phyloP scores from a whole-genome alignment of 805 yeast species.

The Saccharomycopsis fodiens region DNA sequence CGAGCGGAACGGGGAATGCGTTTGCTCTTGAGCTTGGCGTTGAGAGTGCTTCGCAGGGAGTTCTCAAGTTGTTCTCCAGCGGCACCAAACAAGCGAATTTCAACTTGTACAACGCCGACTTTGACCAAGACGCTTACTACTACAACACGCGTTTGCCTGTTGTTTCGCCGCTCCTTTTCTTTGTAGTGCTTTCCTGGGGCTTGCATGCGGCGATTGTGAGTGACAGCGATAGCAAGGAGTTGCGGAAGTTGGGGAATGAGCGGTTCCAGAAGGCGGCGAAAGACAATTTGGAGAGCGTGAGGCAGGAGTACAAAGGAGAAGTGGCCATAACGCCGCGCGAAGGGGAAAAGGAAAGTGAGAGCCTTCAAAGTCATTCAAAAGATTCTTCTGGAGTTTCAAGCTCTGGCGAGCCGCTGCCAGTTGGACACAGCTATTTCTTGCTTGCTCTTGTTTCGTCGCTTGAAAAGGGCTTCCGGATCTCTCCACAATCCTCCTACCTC shows the following conservation, averaged over 20 bases:
- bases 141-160: conserved; percentile 22
- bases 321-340: conserved; percentile 23
- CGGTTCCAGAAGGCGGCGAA: conserved; percentile 58
- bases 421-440: conserved; percentile 51
- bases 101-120: conserved; percentile 35
- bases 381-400: conserved; percentile 18
- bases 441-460: conserved; percentile 47
- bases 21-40: conserved; percentile 48
- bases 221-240: conserved; percentile 59
- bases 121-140: conserved; percentile 34
- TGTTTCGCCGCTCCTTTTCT: conserved; percentile 23
- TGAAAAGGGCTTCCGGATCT: conserved; percentile 54
- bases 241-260: conserved; percentile 48
- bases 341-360: conserved; percentile 17
- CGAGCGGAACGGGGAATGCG: conserved; percentile 75
- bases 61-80: conserved; percentile 25
- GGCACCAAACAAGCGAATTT: conserved; percentile 28
- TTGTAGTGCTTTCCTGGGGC: conserved; percentile 70
- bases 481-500: conserved; percentile 34
- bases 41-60: conserved; percentile 23
- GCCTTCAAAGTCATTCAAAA: conserved; percentile 8
- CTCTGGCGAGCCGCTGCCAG: conserved; percentile 25
- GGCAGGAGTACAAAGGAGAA: conserved; percentile 45
- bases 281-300: conserved; percentile 34
- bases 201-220: conserved; percentile 73